A percentile compares a stretch with the other conserved stretches of the same genome.
Conservation (phyloP, 2,329 filamentous ascomycete species). For the Claviceps humidiphila region DNA sequence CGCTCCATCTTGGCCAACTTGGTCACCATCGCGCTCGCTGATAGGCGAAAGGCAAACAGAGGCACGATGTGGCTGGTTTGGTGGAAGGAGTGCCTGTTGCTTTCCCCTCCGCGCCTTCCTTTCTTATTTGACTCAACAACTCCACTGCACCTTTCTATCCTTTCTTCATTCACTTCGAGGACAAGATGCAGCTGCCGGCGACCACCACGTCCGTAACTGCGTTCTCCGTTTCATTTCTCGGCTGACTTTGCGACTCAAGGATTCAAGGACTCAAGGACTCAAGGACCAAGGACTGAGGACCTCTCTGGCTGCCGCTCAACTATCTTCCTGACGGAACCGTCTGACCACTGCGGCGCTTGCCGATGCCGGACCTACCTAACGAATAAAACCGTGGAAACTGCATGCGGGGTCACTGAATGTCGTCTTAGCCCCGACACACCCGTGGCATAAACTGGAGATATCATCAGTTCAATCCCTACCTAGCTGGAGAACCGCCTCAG, state of each 20-base stretch:
- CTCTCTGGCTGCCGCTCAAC: too few species aligned
- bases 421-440: too few species aligned
- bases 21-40: neutral
- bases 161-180: neutral
- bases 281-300: neutral
- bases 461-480: too few species aligned
- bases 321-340: too few species aligned
- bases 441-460: too few species aligned
- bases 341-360: too few species aligned
- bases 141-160: neutral
- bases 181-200: neutral
- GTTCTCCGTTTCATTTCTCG: neutral
- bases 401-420: too few species aligned
- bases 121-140: neutral
- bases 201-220: neutral
- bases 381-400: too few species aligned
- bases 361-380: too few species aligned
- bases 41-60: neutral
- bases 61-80: neutral
- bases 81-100: neutral
- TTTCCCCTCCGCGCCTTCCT: neutral
- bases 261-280: neutral
- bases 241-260: neutral
- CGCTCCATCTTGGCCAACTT: too few species aligned
- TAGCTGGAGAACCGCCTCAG: too few species aligned